Base-by-base conservation (phyloP, 2,329 filamentous ascomycete species). In the Aphanoascus verrucosus region DNA sequence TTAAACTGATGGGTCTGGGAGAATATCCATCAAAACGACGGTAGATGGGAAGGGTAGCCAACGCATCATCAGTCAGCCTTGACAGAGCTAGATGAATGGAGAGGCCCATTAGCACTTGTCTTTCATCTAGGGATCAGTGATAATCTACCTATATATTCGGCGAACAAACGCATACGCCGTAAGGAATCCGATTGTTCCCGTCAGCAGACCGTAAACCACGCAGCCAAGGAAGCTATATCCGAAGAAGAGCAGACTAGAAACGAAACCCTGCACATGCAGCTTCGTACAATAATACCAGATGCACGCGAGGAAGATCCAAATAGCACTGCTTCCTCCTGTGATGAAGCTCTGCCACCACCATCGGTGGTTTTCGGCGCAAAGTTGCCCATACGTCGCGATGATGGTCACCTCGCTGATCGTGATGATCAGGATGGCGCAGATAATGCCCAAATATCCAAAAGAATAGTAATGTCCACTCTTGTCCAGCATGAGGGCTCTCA, bases 291-390 rank as follows among this genome's bases (percentile, higher is more conserved):
- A 94, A 72, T 91, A 94, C 83, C 86, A 94, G 48, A 84, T 73
- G 66, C 85, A 87, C 72, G 93, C 94, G 37, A 80, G 66, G 65
- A 91, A 93, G 37, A 94, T 80, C 87, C 88, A 94, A 56, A 88
- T 68, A 5, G 85, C 80, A 60, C 83, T 88, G 60, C 83, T 81
- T 46, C 84, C 85, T 43, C 88, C 88, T 7, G 89, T 80, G 47
- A 87, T 70, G 72, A 94, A 93, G 49, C 85, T 88, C 67, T 87
- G 85, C 88, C 88, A 94, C 86, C 86, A 93, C 88, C 88, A 94
- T 66, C 88, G 80, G 69, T 93, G 85, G 68, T 94, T 89, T 77
- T 94, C 88, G 1, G 81, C 77, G 70, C 87, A 91, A 15, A 94
- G 79, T 70, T 88, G 85, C 46, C 86, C 79, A 68, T 94, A 94